Evolutionary conservation across 2,329 filamentous ascomycete species (phyloP).

Genomic region (Ophiostoma triangulosporum): DNA sequence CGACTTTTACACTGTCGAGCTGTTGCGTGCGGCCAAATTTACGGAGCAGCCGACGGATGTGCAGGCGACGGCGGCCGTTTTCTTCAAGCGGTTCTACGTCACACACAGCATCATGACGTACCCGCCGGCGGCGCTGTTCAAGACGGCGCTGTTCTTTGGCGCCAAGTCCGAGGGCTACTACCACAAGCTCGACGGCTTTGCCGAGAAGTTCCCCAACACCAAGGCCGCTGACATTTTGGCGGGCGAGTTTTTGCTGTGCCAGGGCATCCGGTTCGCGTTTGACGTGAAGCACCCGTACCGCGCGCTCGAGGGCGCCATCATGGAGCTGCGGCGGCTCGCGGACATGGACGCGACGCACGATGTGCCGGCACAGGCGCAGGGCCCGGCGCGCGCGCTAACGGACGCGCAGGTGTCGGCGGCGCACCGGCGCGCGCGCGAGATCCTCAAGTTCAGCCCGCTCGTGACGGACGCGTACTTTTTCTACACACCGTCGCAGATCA

Average conservation of each 20-base stretch:
- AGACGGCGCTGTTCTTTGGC: slow-evolving; percentile 83
- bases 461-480: slow-evolving; percentile 96
- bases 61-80: slow-evolving; percentile 69
- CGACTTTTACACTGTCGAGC: slow-evolving; percentile 56
- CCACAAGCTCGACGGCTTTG: slow-evolving; percentile 36
- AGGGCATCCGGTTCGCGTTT: slow-evolving; percentile 85
- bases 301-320: slow-evolving; percentile 70
- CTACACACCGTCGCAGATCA: slow-evolving; percentile 88
- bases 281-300: slow-evolving; percentile 86
- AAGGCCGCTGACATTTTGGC: slow-evolving; percentile 73
- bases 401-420: slow-evolving; percentile 28
- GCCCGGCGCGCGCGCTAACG: not conserved
- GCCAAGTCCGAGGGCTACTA: slow-evolving; percentile 86
- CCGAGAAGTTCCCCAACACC: slow-evolving; percentile 51
- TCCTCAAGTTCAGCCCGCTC: slow-evolving; percentile 66
- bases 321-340: slow-evolving; percentile 62
- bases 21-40: slow-evolving; percentile 42
- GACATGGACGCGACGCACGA: slow-evolving; percentile 37
- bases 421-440: slow-evolving; percentile 57
- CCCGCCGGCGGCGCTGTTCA: slow-evolving; percentile 75
- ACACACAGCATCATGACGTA: slow-evolving; percentile 96
- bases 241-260: slow-evolving; percentile 83
- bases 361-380: not conserved
- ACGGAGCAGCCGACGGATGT: slow-evolving; percentile 38
- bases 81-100: slow-evolving; percentile 87